Conservation (phyloP, 139 green algal species). For the Chlamydomonas sp. region DNA sequence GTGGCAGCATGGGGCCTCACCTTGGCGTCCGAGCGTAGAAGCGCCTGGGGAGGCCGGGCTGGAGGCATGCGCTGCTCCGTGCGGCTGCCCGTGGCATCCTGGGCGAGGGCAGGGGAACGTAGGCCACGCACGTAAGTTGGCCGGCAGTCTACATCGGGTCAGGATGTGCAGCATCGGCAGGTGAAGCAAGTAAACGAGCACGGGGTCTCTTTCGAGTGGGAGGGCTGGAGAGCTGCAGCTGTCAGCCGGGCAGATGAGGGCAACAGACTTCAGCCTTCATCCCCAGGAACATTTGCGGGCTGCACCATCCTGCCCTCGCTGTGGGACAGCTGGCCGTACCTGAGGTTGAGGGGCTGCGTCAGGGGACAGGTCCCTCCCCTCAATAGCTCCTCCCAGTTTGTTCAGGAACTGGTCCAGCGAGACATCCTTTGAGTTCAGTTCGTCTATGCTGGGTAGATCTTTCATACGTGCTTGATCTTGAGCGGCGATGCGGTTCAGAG, state of each 20-base stretch:
- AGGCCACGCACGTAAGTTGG: background rate
- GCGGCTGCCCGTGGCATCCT: conserved; percentile 11
- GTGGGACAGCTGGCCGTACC: too few relatives aligned
- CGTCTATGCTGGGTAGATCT: conserved; percentile 35
- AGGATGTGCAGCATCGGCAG: too few relatives aligned
- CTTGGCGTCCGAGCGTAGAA: background rate
- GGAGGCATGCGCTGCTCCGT: background rate
- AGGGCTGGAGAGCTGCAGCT: too few relatives aligned
- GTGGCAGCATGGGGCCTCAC: too few relatives aligned
- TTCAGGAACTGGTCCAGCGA: conserved; percentile 31
- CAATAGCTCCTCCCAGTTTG: conserved; percentile 29
- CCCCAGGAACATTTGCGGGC: background rate
- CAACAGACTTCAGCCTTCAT: too few relatives aligned
- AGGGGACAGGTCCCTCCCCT: conserved; percentile 6
- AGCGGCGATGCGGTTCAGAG: conserved; percentile 26
- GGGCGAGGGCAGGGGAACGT: background rate
- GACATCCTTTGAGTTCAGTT: conserved; percentile 33
- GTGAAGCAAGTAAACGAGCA: too few relatives aligned
- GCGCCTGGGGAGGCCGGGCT: background rate
- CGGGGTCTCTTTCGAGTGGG: too few relatives aligned
- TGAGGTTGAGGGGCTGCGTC: background rate
- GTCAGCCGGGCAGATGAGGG: too few relatives aligned
- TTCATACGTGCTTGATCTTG: conserved; percentile 39
- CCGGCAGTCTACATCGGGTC: too few relatives aligned
- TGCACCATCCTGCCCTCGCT: background rate